Conservation (phyloP, 352 stramenopile species). For the Globisporangium nagaii region DNA sequence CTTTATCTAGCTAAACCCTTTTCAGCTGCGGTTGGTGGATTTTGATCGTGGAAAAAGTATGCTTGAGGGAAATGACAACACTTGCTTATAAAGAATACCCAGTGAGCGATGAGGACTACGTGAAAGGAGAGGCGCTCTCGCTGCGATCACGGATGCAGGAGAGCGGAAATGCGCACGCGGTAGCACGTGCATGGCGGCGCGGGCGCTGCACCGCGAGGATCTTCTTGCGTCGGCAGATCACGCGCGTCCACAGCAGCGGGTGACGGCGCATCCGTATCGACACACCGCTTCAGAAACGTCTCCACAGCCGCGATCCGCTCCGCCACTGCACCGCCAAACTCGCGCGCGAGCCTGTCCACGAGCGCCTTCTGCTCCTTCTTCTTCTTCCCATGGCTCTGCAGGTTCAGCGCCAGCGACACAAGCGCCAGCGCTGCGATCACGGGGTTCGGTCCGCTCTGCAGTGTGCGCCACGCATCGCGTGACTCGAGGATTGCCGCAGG, state of each 20-base stretch:
- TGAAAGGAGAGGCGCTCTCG: background rate
- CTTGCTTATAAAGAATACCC: background rate
- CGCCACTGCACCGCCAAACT: background rate
- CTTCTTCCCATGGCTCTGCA: background rate
- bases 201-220: too few relatives aligned
- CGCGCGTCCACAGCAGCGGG: background rate
- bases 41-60: too few relatives aligned
- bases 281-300: slow-evolving; percentile 1
- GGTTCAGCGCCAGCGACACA: background rate
- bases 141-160: slow-evolving; percentile 1
- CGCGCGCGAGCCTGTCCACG: background rate
- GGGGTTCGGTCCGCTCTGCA: slow-evolving; percentile 8
- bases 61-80: too few relatives aligned
- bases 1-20: too few relatives aligned
- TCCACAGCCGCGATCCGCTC: slow-evolving; percentile 1
- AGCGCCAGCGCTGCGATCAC: slow-evolving; percentile 5
- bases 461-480: background rate
- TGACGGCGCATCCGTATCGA: background rate
- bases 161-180: slow-evolving; percentile 13
- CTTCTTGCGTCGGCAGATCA: background rate
- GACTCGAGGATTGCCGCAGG: slow-evolving; percentile 3
- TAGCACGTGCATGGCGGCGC: slow-evolving; percentile 6
- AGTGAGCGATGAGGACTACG: background rate
- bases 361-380: background rate
- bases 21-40: too few relatives aligned